phyloP scores from a whole-genome alignment of 768 basidiomycete genomes.

The Podaxis sp. region DNA sequence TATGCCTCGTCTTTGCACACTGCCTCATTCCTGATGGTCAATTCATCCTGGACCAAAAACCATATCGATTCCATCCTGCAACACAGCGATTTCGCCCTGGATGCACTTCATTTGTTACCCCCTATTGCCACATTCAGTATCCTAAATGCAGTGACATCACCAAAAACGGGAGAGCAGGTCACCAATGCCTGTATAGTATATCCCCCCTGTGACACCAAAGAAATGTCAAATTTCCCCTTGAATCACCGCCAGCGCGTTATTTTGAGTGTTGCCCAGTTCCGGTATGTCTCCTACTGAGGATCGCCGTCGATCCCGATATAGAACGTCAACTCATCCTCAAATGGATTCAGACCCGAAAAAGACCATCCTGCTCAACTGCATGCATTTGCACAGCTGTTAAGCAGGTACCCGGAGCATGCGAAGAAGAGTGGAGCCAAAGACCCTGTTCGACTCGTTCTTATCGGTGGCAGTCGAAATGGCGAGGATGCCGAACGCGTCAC shows the following conservation, averaged over 20 bases:
- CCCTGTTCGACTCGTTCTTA: conserved; percentile 62
- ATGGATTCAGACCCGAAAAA: conserved; percentile 80
- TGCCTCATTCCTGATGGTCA: conserved; percentile 85
- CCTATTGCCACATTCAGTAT: conserved; percentile 36
- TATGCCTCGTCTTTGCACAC: conserved; percentile 75
- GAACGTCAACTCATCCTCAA: not conserved
- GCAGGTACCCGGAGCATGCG: conserved; percentile 59
- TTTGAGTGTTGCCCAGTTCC: conserved; percentile 90
- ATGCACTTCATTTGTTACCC: conserved; percentile 44
- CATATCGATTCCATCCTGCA: conserved; percentile 78
- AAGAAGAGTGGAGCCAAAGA: conserved; percentile 19
- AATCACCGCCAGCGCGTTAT: conserved; percentile 61
- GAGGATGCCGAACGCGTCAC: conserved; percentile 73
- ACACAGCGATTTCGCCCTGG: conserved; percentile 51
- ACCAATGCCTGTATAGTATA: conserved; percentile 60
- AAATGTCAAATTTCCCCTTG: conserved; percentile 59
- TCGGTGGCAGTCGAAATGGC: conserved; percentile 84
- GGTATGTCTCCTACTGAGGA: conserved; percentile 45
- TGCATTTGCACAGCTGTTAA: conserved; percentile 63
- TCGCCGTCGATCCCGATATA: not conserved
- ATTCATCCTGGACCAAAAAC: conserved; percentile 91
- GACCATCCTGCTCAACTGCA: conserved; percentile 81
- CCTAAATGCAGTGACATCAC: conserved; percentile 24
- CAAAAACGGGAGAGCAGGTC: conserved; percentile 12
- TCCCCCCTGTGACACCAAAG: conserved; percentile 88